Evolutionary conservation across 73 alveolate genomes (phyloP).

Genomic region (Uronychia binucleata): DNA sequence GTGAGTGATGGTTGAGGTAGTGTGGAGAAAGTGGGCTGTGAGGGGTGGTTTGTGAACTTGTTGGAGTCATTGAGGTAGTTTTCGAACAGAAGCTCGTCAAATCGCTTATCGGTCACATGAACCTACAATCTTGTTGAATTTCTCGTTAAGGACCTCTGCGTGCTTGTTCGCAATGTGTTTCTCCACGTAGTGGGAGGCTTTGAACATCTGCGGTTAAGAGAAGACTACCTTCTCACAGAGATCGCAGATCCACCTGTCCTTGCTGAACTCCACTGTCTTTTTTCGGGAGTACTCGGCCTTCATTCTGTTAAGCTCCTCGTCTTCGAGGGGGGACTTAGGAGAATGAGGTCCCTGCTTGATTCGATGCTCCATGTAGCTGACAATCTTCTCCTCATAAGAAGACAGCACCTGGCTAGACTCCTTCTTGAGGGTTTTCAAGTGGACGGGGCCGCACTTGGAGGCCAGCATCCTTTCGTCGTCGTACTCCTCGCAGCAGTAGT

Average conservation of each 20-base stretch:
- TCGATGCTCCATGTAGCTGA: constrained; percentile 50
- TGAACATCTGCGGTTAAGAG: constrained; percentile 28
- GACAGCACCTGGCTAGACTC: constrained; percentile 28
- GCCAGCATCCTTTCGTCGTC: constrained; percentile 94
- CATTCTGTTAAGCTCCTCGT: constrained; percentile 54
- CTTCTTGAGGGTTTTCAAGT: constrained; percentile 72
- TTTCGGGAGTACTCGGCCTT: constrained; percentile 61
- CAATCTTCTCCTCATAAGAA: constrained; percentile 61
- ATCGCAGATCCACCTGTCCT: constrained; percentile 68
- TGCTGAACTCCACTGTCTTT: constrained; percentile 56
- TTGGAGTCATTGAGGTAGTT: constrained; percentile 74
- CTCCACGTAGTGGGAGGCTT: constrained; percentile 76
- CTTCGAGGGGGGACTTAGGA: constrained; percentile 56
- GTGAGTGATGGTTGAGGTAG: no score
- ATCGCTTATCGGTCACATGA: constrained; percentile 5
- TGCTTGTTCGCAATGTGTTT: constrained; percentile 88
- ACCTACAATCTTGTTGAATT: constrained; percentile 32
- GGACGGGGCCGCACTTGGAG: constrained; percentile 88
- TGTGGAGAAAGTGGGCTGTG: not conserved
- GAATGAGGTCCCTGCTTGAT: constrained; percentile 46
- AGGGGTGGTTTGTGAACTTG: constrained; percentile 16
- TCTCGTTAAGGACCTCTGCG: constrained; percentile 64
- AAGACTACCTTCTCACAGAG: constrained; percentile 67
- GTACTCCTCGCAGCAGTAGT: constrained; percentile 88
- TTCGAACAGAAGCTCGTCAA: constrained; percentile 76